Base-by-base conservation (phyloP, 2,329 filamentous ascomycete genomes). In the Ophiognomonia clavigignenti-juglandacearum region DNA sequence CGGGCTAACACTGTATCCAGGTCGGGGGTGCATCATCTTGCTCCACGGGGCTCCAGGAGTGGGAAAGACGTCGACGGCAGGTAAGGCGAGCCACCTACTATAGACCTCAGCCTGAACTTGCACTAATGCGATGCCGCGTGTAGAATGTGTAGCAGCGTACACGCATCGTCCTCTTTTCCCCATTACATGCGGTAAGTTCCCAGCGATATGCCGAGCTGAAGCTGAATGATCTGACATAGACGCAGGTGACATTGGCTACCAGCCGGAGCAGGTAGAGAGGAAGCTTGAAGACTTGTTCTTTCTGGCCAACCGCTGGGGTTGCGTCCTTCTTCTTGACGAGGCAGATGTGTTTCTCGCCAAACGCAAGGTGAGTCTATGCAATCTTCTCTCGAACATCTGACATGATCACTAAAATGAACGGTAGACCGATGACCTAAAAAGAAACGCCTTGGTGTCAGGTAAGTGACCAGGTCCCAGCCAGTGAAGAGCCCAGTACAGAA, bases 31-130 rank as follows among this genome's bases (percentile, higher is more conserved):
- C 10, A 52, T 51, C 6, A 43, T 53, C 6, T 24, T 50, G 13
- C 26, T 53, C 3, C 39, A 53, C 22, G 54, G 54, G 7, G 50
- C 45, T 4, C 54, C 52, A 4, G 53, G 39, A 31, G 38, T 40
- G 6, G 38, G 38, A 10, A 40, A 40, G n/a, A 40, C 38, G 2
- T 40, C 38, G 4, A 29, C 29, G n/a, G 29, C 29, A 31, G 29
- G 29, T 31, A 31, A 13, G 10, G 10, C 10, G 11, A 6, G n/a
- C 29, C 29, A 31, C 4, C 10, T 5, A n/a, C n/a, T n/a, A n/a
- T n/a, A n/a, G n/a, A n/a, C n/a, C n/a, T n/a, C n/a, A n/a, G n/a
- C n/a, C n/a, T n/a, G n/a, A n/a, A n/a, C n/a, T n/a, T n/a, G n/a
- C n/a, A n/a, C n/a, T n/a, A n/a, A n/a, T n/a, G n/a, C n/a, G n/a